A percentile compares a stretch with the other conserved stretches of the same genome.
Conservation (phyloP, 2,329 filamentous ascomycete genomes). For the Stachybotrys chlorohalonatus region DNA sequence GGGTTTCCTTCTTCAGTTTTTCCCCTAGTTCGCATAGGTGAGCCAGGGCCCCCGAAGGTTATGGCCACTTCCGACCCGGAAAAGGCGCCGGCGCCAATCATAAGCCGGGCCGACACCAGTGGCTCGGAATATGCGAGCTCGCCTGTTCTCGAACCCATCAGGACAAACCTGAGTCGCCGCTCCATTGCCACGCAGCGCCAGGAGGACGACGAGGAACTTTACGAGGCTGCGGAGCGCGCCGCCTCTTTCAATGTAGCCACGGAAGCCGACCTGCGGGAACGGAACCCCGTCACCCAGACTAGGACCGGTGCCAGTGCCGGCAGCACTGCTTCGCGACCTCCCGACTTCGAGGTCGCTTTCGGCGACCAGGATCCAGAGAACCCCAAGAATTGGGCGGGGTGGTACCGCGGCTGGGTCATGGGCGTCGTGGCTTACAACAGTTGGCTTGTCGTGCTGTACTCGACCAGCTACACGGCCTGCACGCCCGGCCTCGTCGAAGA, state of each 20-base stretch:
- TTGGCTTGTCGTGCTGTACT: conserved; percentile 58
- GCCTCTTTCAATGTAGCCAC: conserved; percentile 26
- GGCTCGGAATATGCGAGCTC: conserved; percentile 3
- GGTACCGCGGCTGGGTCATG: conserved; percentile 32
- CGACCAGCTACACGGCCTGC: conserved; percentile 68
- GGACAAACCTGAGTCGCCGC: conserved; percentile 11
- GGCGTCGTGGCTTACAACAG: conserved; percentile 36
- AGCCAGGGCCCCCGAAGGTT: not conserved
- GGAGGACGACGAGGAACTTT: conserved; percentile 15
- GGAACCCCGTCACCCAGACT: conserved; percentile 36
- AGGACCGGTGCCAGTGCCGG: conserved; percentile 31
- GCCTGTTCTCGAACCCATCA: conserved; percentile 15
- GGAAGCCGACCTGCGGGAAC: conserved; percentile 27
- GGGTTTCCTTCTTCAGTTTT: no score
- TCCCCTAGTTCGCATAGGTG: no score
- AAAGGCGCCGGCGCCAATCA: not conserved
- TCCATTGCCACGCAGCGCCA: conserved; percentile 6
- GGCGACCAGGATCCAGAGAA: conserved; percentile 51
- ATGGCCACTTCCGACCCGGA: not conserved
- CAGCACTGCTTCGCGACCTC: conserved; percentile 33
- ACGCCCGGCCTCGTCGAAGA: conserved; percentile 60
- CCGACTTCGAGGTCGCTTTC: conserved; percentile 67
- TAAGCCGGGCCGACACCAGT: not conserved
- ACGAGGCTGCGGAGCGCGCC: conserved; percentile 27
- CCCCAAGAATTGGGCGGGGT: conserved; percentile 59